A percentile compares a stretch with the other conserved stretches of the same genome.
Conservation (phyloP, 2,329 filamentous ascomycete genomes). For the Penicillium sp. region DNA sequence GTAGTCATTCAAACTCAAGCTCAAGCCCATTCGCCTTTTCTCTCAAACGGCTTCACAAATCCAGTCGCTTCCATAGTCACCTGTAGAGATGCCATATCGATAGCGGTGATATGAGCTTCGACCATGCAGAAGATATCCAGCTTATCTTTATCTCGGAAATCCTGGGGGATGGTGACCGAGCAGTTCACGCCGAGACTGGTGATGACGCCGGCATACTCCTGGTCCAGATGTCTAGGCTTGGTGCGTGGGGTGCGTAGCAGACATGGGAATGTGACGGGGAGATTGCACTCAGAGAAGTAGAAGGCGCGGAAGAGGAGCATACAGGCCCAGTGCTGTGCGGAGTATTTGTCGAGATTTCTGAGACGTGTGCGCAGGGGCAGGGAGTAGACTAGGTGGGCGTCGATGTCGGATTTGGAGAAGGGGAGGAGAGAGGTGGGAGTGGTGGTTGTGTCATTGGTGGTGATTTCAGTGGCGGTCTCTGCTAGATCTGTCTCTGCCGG, state of each 20-base stretch:
- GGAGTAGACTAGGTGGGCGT: slow-evolving; percentile 47
- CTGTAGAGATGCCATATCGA: slow-evolving; percentile 33
- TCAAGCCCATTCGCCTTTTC: slow-evolving; percentile 35
- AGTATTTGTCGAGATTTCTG: slow-evolving; percentile 38
- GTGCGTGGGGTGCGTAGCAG: slow-evolving; percentile 30
- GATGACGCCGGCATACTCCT: slow-evolving; percentile 31
- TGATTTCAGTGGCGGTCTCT: neutral
- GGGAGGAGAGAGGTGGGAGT: slow-evolving; percentile 42
- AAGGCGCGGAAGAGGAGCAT: slow-evolving; percentile 58
- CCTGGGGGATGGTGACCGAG: slow-evolving; percentile 25
- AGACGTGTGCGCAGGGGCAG: slow-evolving; percentile 44
- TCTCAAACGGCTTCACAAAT: slow-evolving; percentile 33
- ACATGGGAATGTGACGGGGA: slow-evolving; percentile 50
- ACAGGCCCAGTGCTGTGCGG: slow-evolving; percentile 50
- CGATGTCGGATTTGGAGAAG: slow-evolving; percentile 49
- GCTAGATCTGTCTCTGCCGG: neutral
- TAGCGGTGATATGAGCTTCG: slow-evolving; percentile 34
- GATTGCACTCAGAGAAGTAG: slow-evolving; percentile 52
- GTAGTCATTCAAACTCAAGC: neutral
- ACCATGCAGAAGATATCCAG: slow-evolving; percentile 34
- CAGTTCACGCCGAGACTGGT: slow-evolving; percentile 34
- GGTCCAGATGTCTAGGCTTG: slow-evolving; percentile 22
- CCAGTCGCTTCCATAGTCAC: slow-evolving; percentile 36
- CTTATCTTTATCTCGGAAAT: slow-evolving; percentile 20
- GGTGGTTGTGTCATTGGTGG: neutral